Base-by-base conservation (phyloP, 441 rosid species). In the Euphorbia corollata region DNA sequence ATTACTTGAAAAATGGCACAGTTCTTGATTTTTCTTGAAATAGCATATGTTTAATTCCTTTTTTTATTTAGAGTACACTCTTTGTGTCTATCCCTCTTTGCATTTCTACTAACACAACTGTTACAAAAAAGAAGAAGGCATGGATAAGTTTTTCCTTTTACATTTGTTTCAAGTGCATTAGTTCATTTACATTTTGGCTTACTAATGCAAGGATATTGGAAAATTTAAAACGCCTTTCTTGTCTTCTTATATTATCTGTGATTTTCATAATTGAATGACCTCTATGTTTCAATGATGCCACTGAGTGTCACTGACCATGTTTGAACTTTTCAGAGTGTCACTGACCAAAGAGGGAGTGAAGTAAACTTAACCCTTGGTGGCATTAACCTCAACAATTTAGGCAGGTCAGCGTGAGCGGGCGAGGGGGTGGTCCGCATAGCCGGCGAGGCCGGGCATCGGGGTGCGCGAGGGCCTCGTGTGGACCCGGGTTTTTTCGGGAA, bases 341-440 rank as follows among this genome's bases (percentile, higher is more conserved):
- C 78, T 72, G 82, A 87, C 71, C 97, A 85, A 81, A 92, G 74
- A 75, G 98, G 98, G 53, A 69, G 85, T 86, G 99, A 95, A 85
- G 92, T 87, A 63, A 92, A 95, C 83, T 83, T 90, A 79, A 95
- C 91, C 61, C 97, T 95, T 63, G 99, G 99, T 65, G 99, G 99
- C 71, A 92, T 95, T 82, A 98, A 95, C 80, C 98, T 95, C 87
- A 92, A 95, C 98, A 95, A 85, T 86, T 95, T 98, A 92, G 99
- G 99, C 97, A 95, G 99, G 99, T 95, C 81, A 86, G 99, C 90
- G 82, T 81, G 75, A 79, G 75, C 75, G 79, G 76, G 70, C 65
- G 30, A 63, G 70, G 68, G 74, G 69, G 51, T 67, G 69, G 58
- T 63, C 63, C n/a, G n/a, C n/a, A n/a, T n/a, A n/a, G n/a, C n/a